Evolutionary conservation across 495 filamentous ascomycete species (phyloP).

Genomic region (Beverwykella pulmonaria): DNA sequence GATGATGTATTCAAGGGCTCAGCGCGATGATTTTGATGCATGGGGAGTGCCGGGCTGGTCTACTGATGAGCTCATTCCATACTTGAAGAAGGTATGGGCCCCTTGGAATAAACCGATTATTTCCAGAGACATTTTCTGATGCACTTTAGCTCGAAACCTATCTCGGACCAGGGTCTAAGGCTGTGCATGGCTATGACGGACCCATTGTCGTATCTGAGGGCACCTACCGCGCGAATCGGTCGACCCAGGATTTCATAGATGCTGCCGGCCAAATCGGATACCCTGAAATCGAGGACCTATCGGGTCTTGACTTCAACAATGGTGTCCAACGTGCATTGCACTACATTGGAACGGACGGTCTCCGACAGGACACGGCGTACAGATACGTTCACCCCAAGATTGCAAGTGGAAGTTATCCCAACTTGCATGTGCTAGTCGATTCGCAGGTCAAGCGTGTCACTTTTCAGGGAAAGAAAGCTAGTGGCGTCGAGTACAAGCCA

Average conservation of each 20-base stretch:
- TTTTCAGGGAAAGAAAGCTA: slow-evolving; percentile 34
- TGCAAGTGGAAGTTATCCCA: slow-evolving; percentile 39
- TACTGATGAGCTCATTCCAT: slow-evolving; percentile 54
- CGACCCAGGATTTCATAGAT: slow-evolving; percentile 48
- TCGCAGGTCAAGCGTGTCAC: slow-evolving; percentile 37
- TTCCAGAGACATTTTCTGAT: not conserved
- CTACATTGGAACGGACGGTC: slow-evolving; percentile 40
- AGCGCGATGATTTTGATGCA: slow-evolving; percentile 48
- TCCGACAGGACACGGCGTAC: slow-evolving; percentile 45
- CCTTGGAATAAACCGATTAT: not conserved
- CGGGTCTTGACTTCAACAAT: slow-evolving; percentile 26
- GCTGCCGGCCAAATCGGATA: slow-evolving; percentile 52
- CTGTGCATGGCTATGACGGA: slow-evolving; percentile 54
- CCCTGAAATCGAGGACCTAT: slow-evolving; percentile 48
- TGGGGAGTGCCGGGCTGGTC: slow-evolving; percentile 59
- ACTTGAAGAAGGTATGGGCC: slow-evolving; percentile 54
- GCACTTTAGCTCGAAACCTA: slow-evolving; percentile 50
- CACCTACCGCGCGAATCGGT: slow-evolving; percentile 29
- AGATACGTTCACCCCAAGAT: slow-evolving; percentile 47
- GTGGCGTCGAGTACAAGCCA: slow-evolving; percentile 40
- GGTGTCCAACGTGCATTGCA: slow-evolving; percentile 29
- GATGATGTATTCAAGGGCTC: slow-evolving; percentile 50
- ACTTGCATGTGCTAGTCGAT: slow-evolving; percentile 40
- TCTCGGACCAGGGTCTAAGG: slow-evolving; percentile 47
- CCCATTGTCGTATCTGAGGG: slow-evolving; percentile 55